Percentiles rank a stretch among this genome's conserved stretches.
Evolutionary conservation across 1,139 yeast species (phyloP).

Genomic region (Candida sp.): DNA sequence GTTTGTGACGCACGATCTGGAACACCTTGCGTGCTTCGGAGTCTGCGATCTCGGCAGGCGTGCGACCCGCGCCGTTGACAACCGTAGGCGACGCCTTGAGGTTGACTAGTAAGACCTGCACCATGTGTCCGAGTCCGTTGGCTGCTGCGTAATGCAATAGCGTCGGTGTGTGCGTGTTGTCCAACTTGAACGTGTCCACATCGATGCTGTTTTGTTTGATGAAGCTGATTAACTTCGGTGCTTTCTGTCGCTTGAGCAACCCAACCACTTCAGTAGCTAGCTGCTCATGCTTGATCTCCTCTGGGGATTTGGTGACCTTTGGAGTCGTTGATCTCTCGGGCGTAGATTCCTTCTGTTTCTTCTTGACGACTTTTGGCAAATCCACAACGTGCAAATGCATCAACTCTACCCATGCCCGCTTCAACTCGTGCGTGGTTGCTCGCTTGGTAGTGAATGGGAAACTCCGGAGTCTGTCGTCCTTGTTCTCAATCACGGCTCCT

Average conservation of each 20-base stretch:
- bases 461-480: constrained; percentile 62
- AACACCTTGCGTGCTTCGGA: constrained; percentile 56
- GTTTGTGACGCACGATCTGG: constrained; percentile 64
- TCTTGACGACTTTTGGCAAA: constrained; percentile 53
- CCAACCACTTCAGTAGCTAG: constrained; percentile 62
- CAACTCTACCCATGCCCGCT: constrained; percentile 83
- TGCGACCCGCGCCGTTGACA: constrained; percentile 56
- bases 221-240: constrained; percentile 72
- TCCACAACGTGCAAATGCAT: constrained; percentile 61
- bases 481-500: constrained; percentile 48
- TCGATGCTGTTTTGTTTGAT: constrained; percentile 61
- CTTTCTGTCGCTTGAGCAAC: constrained; percentile 73
- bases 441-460: constrained; percentile 92
- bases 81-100: constrained; percentile 75
- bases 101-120: constrained; percentile 63
- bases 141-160: constrained; percentile 80
- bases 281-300: constrained; percentile 36
- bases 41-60: constrained; percentile 58
- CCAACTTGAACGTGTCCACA: constrained; percentile 47
- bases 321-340: constrained; percentile 20
- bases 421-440: constrained; percentile 84
- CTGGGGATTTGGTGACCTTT: constrained; percentile 25
- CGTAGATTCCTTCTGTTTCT: constrained; percentile 26
- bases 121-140: constrained; percentile 69
- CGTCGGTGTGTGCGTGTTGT: constrained; percentile 73